Conservation (phyloP, 2,329 filamentous ascomycete species). For the Neobulgaria alba region DNA sequence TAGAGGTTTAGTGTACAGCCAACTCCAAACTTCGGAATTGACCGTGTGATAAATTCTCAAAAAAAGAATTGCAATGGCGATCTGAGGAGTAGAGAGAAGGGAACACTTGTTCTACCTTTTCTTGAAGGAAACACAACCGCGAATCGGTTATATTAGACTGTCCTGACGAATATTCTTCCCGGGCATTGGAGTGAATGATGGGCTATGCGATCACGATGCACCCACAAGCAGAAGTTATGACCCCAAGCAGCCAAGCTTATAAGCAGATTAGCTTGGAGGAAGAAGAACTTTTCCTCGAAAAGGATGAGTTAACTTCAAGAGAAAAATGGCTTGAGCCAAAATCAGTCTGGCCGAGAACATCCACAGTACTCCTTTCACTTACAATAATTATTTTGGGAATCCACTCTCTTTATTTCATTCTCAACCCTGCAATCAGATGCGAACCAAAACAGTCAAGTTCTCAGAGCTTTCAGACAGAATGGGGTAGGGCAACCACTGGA, state of each 20-base stretch:
- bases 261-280: neutral
- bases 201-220: too few species aligned
- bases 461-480: slow-evolving; percentile 7
- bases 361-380: slow-evolving; percentile 3
- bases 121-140: too few species aligned
- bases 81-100: too few species aligned
- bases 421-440: neutral
- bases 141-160: too few species aligned
- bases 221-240: neutral
- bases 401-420: slow-evolving; percentile 1
- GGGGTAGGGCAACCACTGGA: slow-evolving; percentile 1
- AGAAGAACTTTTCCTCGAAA: neutral
- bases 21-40: too few species aligned
- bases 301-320: neutral
- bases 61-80: too few species aligned
- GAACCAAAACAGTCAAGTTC: neutral
- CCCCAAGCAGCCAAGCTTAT: neutral
- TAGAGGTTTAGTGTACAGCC: too few species aligned
- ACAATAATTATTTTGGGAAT: slow-evolving; percentile 3
- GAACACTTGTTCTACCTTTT: too few species aligned
- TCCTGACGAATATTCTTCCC: too few species aligned
- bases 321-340: neutral
- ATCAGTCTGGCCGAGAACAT: slow-evolving; percentile 1
- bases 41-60: too few species aligned
- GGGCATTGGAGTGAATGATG: too few species aligned